phyloP scores from a whole-genome alignment of 148 eudicot species.

The Beta vulgaris region DNA sequence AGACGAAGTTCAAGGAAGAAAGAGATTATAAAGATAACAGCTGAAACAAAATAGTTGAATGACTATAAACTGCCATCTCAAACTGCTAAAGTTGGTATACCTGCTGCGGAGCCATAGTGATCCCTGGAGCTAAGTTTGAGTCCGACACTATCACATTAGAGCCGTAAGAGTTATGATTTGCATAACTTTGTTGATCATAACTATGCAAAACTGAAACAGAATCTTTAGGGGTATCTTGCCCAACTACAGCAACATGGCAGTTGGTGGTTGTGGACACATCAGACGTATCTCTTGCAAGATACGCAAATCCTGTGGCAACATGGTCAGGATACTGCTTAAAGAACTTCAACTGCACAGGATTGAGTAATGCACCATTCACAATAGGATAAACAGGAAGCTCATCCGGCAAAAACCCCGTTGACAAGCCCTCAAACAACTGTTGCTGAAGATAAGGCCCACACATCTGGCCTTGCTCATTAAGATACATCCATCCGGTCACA shows the following conservation, averaged over 20 bases:
- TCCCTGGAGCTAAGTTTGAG: conserved; percentile 26
- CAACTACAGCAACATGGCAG: conserved; percentile 6
- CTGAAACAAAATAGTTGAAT: neutral
- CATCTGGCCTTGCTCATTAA: conserved; percentile 77
- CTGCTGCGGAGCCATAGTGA: conserved; percentile 33
- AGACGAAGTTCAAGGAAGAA: neutral
- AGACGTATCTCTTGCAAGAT: conserved; percentile 38
- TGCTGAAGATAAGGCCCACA: conserved; percentile 90
- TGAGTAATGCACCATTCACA: conserved; percentile 50
- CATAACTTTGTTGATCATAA: conserved; percentile 26
- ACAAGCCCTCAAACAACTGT: conserved; percentile 79
- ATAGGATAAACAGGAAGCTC: conserved; percentile 88
- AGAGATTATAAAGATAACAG: conserved; percentile 2
- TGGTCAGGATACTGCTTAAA: conserved; percentile 86
- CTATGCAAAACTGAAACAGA: conserved; percentile 11
- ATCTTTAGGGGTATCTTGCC: conserved; percentile 12
- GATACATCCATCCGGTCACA: conserved; percentile 94
- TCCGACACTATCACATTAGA: conserved; percentile 24
- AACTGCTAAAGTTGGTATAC: conserved; percentile 28
- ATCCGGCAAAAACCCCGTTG: conserved; percentile 74
- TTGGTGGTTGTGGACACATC: conserved; percentile 17
- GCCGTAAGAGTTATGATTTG: conserved; percentile 15
- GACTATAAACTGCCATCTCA: neutral
- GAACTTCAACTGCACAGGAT: conserved; percentile 67
- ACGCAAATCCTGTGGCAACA: conserved; percentile 67